These are phyloP conservation scores for Daedaleopsis sinensis DNA, from an alignment of 768 basidiomycete genomes.

Conservation along the genomic window DNA sequence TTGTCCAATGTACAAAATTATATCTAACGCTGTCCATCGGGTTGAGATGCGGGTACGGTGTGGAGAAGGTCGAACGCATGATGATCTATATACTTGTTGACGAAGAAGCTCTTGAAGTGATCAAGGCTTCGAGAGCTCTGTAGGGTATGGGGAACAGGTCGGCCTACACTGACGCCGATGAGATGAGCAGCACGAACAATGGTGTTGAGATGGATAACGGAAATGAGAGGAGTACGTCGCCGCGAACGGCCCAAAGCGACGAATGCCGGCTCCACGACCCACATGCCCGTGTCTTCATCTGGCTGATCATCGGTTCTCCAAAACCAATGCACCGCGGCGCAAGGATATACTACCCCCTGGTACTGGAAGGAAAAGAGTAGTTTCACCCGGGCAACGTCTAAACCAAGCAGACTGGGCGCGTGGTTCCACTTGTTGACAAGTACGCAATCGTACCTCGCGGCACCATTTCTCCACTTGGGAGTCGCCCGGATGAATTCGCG, in stretches of 20 bases:
- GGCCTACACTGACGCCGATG: slow-evolving; percentile 1
- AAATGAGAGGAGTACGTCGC: background rate
- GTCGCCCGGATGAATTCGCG: slow-evolving; percentile 24
- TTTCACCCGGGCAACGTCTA: slow-evolving; percentile 19
- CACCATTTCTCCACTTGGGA: slow-evolving; percentile 24
- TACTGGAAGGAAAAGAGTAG: slow-evolving; percentile 31
- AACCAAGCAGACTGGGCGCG: slow-evolving; percentile 16
- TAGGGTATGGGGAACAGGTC: slow-evolving; percentile 4
- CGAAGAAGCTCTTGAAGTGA: slow-evolving; percentile 10
- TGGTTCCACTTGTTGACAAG: slow-evolving; percentile 18
- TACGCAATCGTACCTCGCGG: slow-evolving; percentile 23
- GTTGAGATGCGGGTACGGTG: too few relatives aligned
- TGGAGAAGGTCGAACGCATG: slow-evolving; percentile 11
- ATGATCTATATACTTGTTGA: slow-evolving; percentile 20
- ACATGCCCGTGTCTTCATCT: slow-evolving; percentile 32
- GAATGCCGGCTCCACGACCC: slow-evolving; percentile 24
- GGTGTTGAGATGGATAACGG: slow-evolving; percentile 4
- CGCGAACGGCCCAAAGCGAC: background rate
- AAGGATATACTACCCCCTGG: slow-evolving; percentile 25
- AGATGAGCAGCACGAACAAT: slow-evolving; percentile 38
- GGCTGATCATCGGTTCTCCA: slow-evolving; percentile 13
- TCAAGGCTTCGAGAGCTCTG: background rate
- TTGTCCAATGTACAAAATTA: too few relatives aligned
- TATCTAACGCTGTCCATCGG: too few relatives aligned
- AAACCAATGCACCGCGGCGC: slow-evolving; percentile 7